Conservation (phyloP, 805 yeast genomes). For the Lipomyces anomalus region DNA sequence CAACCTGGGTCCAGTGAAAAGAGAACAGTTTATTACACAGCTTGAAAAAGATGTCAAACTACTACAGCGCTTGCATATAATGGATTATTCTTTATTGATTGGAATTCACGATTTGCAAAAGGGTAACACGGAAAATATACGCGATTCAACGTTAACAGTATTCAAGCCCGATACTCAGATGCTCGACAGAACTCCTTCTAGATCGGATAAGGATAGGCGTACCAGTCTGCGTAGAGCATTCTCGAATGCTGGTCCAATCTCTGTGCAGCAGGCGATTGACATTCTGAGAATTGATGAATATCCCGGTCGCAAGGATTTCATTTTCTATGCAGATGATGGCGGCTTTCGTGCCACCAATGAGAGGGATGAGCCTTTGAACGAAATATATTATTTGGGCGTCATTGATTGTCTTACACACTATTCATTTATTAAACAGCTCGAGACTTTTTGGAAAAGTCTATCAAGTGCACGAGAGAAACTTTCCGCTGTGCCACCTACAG, state of each 20-base stretch:
- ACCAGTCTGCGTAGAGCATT: slow-evolving; percentile 15
- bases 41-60: slow-evolving; percentile 68
- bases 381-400: slow-evolving; percentile 84
- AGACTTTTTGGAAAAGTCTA: slow-evolving; percentile 77
- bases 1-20: slow-evolving; percentile 69
- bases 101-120: slow-evolving; percentile 76
- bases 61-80: slow-evolving; percentile 68
- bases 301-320: slow-evolving; percentile 36
- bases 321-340: slow-evolving; percentile 74
- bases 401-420: slow-evolving; percentile 85
- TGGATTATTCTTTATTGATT: slow-evolving; percentile 89
- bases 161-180: slow-evolving; percentile 32
- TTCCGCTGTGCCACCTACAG: slow-evolving; percentile 85
- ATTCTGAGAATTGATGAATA: slow-evolving; percentile 24
- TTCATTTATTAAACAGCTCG: slow-evolving; percentile 65
- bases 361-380: slow-evolving; percentile 52
- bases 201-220: slow-evolving; percentile 16
- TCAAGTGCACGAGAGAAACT: slow-evolving; percentile 63
- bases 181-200: slow-evolving; percentile 18
- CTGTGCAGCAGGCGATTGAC: slow-evolving; percentile 14
- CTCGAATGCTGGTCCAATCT: slow-evolving; percentile 9
- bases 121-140: slow-evolving; percentile 44
- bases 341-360: slow-evolving; percentile 73
- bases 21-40: slow-evolving; percentile 57
- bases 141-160: slow-evolving; percentile 34